Conservation (phyloP, 1,284 basidiomycete genomes). For the Exsudoporus floridanus region DNA sequence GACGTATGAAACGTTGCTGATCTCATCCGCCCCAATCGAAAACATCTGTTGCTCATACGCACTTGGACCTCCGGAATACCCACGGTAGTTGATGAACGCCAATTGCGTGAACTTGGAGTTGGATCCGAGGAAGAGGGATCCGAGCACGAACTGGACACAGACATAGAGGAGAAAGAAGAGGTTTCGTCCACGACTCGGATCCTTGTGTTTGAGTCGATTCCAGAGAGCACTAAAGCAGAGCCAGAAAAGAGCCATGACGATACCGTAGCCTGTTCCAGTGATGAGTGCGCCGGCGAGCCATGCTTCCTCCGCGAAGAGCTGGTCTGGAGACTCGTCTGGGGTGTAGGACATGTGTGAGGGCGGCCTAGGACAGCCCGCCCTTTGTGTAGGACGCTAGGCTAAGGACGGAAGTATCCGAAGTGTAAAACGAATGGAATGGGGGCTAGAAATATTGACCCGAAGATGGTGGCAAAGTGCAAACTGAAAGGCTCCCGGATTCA, state of each 20-base stretch:
- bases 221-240: conserved; percentile 27
- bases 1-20: conserved; percentile 28
- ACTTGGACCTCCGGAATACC: conserved; percentile 33
- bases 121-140: conserved; percentile 32
- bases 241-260: conserved; percentile 28
- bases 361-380: conserved; percentile 2
- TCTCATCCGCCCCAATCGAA: conserved; percentile 24
- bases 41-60: conserved; percentile 25
- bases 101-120: conserved; percentile 32
- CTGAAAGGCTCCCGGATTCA: no score
- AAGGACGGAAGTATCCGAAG: background rate
- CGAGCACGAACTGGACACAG: conserved; percentile 27
- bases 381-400: conserved; percentile 1
- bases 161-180: conserved; percentile 30
- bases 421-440: background rate
- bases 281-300: conserved; percentile 32
- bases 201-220: conserved; percentile 15
- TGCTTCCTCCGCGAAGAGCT: conserved; percentile 28
- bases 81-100: conserved; percentile 36
- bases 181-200: conserved; percentile 9
- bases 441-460: conserved; percentile 4
- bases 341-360: conserved; percentile 26
- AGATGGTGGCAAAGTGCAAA: background rate
- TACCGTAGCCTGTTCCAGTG: conserved; percentile 27
- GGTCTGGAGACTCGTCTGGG: conserved; percentile 23